Evolutionary conservation across 2,329 filamentous ascomycete species (phyloP).

Genomic region (Penicillium sp.): DNA sequence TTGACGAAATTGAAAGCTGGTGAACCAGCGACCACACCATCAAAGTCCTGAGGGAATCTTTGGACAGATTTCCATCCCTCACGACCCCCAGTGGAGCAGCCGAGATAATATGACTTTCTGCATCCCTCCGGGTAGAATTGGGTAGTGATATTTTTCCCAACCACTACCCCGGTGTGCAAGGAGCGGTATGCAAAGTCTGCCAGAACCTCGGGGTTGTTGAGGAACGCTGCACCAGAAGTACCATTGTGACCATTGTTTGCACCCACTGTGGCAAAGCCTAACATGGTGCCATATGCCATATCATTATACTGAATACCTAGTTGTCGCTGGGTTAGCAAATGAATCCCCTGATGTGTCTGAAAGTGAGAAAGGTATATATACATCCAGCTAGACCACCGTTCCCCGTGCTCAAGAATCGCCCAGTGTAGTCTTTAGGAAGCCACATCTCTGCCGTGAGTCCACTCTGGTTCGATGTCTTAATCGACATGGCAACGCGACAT

Average conservation of each 20-base stretch:
- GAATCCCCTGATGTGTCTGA: not conserved
- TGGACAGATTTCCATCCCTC: constrained; percentile 59
- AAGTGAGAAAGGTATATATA: constrained; percentile 14
- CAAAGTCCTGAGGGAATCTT: constrained; percentile 57
- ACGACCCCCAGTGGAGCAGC: constrained; percentile 62
- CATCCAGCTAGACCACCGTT: constrained; percentile 52
- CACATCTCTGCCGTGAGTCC: constrained; percentile 23
- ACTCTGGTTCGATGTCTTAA: no score
- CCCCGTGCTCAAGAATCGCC: constrained; percentile 48
- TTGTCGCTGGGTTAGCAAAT: not conserved
- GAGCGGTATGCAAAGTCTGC: constrained; percentile 43
- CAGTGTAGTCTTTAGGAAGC: constrained; percentile 47
- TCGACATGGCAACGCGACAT: no score
- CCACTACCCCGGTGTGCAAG: constrained; percentile 52
- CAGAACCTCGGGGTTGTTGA: constrained; percentile 32
- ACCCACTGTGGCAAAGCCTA: constrained; percentile 46
- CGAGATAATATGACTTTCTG: constrained; percentile 46
- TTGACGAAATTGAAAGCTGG: constrained; percentile 45
- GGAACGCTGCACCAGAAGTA: constrained; percentile 26
- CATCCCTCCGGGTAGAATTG: constrained; percentile 50
- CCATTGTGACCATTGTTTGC: constrained; percentile 50
- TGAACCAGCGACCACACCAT: constrained; percentile 48
- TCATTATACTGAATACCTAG: constrained; percentile 11
- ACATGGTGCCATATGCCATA: not conserved
- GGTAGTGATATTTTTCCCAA: constrained; percentile 51